phyloP scores from a whole-genome alignment of 495 filamentous ascomycete genomes.

The Tuber brumale region DNA sequence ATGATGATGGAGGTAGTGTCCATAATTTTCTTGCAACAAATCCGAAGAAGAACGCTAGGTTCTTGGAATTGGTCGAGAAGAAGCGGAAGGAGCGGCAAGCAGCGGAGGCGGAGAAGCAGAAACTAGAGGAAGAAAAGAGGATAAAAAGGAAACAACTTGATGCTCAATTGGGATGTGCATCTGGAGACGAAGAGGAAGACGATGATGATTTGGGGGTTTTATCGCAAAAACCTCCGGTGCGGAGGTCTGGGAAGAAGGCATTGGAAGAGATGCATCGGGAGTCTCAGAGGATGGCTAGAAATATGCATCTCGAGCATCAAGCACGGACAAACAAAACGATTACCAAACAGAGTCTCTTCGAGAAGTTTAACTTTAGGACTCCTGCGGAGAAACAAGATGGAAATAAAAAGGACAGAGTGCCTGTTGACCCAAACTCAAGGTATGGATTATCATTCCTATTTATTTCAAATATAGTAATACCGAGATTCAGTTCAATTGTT shows the following conservation, averaged over 20 bases:
- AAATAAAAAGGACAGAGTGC: background rate
- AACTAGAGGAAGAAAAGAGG: constrained; percentile 16
- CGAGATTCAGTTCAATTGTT: constrained; percentile 6
- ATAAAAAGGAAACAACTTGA: constrained; percentile 39
- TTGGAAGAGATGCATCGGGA: constrained; percentile 86
- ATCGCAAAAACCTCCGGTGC: constrained; percentile 60
- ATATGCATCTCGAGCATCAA: constrained; percentile 86
- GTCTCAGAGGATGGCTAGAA: constrained; percentile 82
- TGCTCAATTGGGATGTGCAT: constrained; percentile 23
- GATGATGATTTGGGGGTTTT: constrained; percentile 51
- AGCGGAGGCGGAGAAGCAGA: constrained; percentile 46
- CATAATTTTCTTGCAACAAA: constrained; percentile 48
- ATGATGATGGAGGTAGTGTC: constrained; percentile 46
- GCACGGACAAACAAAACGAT: constrained; percentile 88
- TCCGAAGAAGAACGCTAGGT: constrained; percentile 51
- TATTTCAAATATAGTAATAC: background rate
- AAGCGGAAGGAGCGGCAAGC: constrained; percentile 65
- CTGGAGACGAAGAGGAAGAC: constrained; percentile 46
- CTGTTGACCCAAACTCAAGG: constrained; percentile 35
- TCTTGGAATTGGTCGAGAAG: constrained; percentile 61
- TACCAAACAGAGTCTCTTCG: constrained; percentile 74
- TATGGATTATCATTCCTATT: background rate
- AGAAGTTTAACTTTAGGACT: constrained; percentile 66
- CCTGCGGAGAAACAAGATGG: constrained; percentile 19
- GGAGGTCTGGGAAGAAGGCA: constrained; percentile 92